Base-by-base conservation (phyloP, 495 filamentous ascomycete genomes). In the Penicillium waksmanii region DNA sequence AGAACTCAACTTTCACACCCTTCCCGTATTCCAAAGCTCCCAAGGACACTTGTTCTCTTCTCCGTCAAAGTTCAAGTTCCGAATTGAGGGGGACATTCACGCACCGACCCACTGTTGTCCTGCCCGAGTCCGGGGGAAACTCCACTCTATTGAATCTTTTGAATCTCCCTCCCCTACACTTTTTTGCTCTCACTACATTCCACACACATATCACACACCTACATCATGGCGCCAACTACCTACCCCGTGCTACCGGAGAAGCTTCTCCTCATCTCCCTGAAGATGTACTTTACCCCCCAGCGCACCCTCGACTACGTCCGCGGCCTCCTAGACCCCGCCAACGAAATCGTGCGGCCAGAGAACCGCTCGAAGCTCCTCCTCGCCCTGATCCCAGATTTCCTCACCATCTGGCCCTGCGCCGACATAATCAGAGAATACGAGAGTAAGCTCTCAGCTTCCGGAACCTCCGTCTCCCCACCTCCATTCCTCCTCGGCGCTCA, bases 211-310 rank as follows among this genome's bases (percentile, higher is more conserved):
- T 19, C n/a, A 42, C 48, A 42, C 61, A 54, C 43, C 35, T 48
- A 34, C 61, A 56, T 48, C 36, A 72, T 72, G 72, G 47, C 66
- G 27, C 51, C 66, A 43, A 47, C 61, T 11, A 48, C 75, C n/a
- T 73, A 79, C 44, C 76, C 82, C 47, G 57, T 74, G 13, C 76
- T 85, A 17, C 83, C 82, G n/a, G 78, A 84, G 59, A 88, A 84
- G 57, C 80, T 93, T 53, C 82, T 96, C 51, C 89, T 90, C 68
- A 86, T 93, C 70, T 90, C 86, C 53, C 82, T 90, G 21, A 94
- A 96, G 69, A 90, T 92, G 85, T 94, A 94, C 80, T 93, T 93
- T 73, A 83, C 84, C 73, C 82, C 86, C 19, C 72, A 82, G 18
- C 76, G 77, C 55, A 93, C 91, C 13, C 74, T 77, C 53, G 63